Conservation (phyloP, 106 monocot genomes). For the Platanthera zijinensis region DNA sequence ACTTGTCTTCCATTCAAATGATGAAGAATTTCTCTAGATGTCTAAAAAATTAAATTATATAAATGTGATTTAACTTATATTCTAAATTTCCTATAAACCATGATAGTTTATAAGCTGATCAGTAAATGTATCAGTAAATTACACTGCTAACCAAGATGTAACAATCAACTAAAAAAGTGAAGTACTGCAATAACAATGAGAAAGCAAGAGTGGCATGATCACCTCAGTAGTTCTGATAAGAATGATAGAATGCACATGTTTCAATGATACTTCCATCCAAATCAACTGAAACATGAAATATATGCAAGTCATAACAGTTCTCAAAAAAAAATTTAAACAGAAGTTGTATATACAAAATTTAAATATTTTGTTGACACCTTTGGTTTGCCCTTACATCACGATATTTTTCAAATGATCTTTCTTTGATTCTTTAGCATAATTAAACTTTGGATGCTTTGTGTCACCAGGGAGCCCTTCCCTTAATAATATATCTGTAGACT, state of each 20-base stretch:
- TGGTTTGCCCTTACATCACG: not conserved
- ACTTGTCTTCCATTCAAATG: constrained; percentile 13
- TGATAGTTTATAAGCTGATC: not conserved
- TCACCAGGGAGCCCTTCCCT: not conserved
- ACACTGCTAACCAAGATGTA: not conserved
- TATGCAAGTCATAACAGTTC: constrained; percentile 3
- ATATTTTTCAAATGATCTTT: constrained; percentile 9
- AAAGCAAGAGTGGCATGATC: not conserved
- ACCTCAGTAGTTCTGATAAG: constrained; percentile 19
- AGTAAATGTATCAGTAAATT: not conserved
- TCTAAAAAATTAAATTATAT: constrained; percentile 9
- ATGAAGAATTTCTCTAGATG: constrained; percentile 20
- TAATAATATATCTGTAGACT: not conserved
- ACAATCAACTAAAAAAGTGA: not conserved
- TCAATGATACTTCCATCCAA: constrained; percentile 3
- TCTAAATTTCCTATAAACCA: not conserved
- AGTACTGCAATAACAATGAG: not conserved
- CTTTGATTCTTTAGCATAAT: not conserved
- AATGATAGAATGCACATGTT: constrained; percentile 22
- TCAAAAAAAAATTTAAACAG: not conserved
- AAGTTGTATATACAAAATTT: not conserved
- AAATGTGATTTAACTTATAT: not conserved
- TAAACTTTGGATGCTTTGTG: not conserved
- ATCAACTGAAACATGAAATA: not conserved
- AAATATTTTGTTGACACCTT: not conserved